Evolutionary conservation across 2,329 filamentous ascomycete genomes (phyloP).

Genomic region (Epichloe glyceriae): DNA sequence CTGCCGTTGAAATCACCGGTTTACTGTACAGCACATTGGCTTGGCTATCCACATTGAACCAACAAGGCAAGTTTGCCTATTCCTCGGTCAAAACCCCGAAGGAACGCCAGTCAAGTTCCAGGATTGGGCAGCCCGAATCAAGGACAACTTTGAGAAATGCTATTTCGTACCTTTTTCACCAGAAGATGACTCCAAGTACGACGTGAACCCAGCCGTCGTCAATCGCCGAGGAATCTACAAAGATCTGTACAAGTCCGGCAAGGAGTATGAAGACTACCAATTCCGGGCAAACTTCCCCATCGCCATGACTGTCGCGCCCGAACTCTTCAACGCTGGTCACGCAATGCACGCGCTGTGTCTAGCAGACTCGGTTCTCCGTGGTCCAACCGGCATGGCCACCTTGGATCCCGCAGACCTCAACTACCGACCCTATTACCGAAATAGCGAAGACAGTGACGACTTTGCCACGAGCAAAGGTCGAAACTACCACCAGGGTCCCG

Average conservation of each 20-base stretch:
- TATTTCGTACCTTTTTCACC: constrained; percentile 70
- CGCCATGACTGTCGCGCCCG: constrained; percentile 85
- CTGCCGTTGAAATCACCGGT: constrained; percentile 89
- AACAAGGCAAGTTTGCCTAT: constrained; percentile 59
- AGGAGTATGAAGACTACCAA: constrained; percentile 96
- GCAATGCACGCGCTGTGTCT: constrained; percentile 69
- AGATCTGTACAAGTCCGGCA: constrained; percentile 84
- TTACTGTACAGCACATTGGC: constrained; percentile 77
- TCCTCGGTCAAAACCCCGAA: constrained; percentile 55
- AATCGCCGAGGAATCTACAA: constrained; percentile 97
- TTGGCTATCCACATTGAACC: constrained; percentile 61
- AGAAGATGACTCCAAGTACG: constrained; percentile 61
- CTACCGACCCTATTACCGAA: constrained; percentile 89
- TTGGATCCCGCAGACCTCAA: constrained; percentile 86
- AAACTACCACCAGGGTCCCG: constrained; percentile 96
- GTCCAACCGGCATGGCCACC: constrained; percentile 89
- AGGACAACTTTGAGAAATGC: constrained; percentile 78
- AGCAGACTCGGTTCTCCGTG: constrained; percentile 67
- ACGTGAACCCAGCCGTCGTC: constrained; percentile 65
- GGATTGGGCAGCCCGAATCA: constrained; percentile 70
- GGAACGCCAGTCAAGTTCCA: constrained; percentile 52
- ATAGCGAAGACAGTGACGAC: constrained; percentile 82
- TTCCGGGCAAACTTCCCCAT: constrained; percentile 89
- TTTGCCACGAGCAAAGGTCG: constrained; percentile 87
- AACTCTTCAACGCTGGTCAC: constrained; percentile 67